Conservation (phyloP, 2,329 filamentous ascomycete species). For the Penicillium decumbens region DNA sequence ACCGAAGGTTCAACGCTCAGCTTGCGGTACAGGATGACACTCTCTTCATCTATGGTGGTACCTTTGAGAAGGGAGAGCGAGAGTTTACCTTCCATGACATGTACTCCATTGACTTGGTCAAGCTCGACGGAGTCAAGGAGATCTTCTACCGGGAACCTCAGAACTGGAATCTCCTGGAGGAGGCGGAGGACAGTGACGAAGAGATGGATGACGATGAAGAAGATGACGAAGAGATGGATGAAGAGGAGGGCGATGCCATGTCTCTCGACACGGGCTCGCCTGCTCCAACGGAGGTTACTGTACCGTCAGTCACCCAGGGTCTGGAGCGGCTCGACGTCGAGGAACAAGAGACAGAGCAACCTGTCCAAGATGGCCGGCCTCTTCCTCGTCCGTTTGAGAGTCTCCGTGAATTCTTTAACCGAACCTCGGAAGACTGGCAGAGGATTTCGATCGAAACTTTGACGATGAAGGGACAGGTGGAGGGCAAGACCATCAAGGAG, state of each 20-base stretch:
- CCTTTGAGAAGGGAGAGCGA: conserved; percentile 87
- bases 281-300: conserved; percentile 35
- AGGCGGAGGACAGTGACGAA: conserved; percentile 56
- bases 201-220: conserved; percentile 45
- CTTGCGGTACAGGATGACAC: conserved; percentile 87
- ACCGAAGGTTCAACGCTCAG: conserved; percentile 85
- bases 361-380: conserved; percentile 69
- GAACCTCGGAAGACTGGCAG: conserved; percentile 88
- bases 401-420: conserved; percentile 83
- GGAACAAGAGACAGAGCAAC: conserved; percentile 35
- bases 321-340: conserved; percentile 39
- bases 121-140: conserved; percentile 89
- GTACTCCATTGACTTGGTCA: conserved; percentile 88
- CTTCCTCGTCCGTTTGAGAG: conserved; percentile 80
- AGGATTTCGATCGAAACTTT: conserved; percentile 73
- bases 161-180: conserved; percentile 69
- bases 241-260: conserved; percentile 47
- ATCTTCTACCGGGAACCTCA: conserved; percentile 80
- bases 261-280: conserved; percentile 37
- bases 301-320: conserved; percentile 34
- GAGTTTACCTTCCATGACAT: conserved; percentile 96
- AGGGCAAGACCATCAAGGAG: conserved; percentile 72
- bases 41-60: conserved; percentile 91
- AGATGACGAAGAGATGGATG: conserved; percentile 42
- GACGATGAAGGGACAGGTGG: conserved; percentile 57